Evolutionary conservation across 352 stramenopile species (phyloP).

Genomic region (Lagenidium giganteum): DNA sequence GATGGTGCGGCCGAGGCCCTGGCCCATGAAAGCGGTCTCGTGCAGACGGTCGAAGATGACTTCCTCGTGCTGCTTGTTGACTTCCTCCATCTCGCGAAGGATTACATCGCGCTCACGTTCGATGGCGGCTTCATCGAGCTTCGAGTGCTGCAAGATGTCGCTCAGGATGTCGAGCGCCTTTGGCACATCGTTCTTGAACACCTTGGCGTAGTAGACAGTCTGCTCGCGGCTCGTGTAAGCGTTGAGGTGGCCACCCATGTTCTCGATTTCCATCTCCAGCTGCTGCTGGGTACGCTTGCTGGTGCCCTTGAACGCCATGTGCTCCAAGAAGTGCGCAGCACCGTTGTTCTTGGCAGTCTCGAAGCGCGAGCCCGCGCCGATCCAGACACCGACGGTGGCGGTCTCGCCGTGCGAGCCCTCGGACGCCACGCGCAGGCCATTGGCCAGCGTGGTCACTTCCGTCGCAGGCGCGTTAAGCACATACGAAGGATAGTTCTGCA

Average conservation of each 20-base stretch:
- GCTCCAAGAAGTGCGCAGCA: constrained; percentile 99
- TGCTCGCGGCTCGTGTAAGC: constrained; percentile 99
- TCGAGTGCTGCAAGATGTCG: constrained; percentile 99
- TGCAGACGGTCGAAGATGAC: constrained; percentile 99
- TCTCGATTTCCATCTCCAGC: constrained; percentile 99
- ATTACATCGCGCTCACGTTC: constrained; percentile 98
- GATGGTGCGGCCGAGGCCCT: constrained; percentile 98
- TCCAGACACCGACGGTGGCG: constrained; percentile 97
- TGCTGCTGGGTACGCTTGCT: constrained; percentile 94
- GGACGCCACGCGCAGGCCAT: constrained; percentile 97
- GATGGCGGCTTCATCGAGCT: constrained; percentile 95
- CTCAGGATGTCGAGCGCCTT: constrained; percentile 98
- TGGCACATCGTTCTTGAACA: constrained; percentile 99
- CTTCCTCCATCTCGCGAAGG: constrained; percentile 98
- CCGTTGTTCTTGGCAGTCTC: constrained; percentile 99
- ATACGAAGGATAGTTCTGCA: constrained; percentile 83
- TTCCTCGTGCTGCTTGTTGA: constrained; percentile 98
- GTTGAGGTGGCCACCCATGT: constrained; percentile 99
- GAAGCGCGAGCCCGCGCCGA: constrained; percentile 96
- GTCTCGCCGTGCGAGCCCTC: constrained; percentile 96
- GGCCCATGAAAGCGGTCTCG: constrained; percentile 97
- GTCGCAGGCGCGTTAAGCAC: constrained; percentile 93
- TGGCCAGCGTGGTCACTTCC: constrained; percentile 95
- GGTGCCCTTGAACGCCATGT: constrained; percentile 99
- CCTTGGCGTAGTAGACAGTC: constrained; percentile 99